These are phyloP conservation scores for Curvularia verruculosa DNA, from an alignment of 2,329 filamentous ascomycete genomes.

Conservation along the genomic window DNA sequence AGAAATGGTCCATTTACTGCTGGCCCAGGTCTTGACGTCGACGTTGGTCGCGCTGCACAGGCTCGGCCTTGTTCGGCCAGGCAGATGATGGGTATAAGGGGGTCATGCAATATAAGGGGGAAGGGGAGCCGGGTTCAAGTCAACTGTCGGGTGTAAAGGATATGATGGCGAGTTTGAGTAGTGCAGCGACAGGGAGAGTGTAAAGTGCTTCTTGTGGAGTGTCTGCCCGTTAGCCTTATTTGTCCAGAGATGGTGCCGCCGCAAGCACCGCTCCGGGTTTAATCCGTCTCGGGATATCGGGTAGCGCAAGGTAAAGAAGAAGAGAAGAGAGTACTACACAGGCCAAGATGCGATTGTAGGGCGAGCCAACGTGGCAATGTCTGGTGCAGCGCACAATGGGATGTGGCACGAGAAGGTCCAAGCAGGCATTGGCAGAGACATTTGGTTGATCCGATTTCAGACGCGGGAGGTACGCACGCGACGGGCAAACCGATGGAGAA, in stretches of 20 bases:
- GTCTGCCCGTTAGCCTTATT: conserved; percentile 21
- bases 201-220: conserved; percentile 16
- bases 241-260: conserved; percentile 15
- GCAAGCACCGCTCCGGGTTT: conserved; percentile 16
- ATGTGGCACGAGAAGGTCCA: conserved; percentile 1
- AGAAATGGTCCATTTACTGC: not conserved
- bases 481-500: conserved; percentile 13
- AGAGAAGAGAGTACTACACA: conserved; percentile 1
- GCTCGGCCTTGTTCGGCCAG: not conserved
- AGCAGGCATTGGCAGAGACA: not conserved
- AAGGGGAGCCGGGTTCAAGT: not conserved
- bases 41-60: not conserved
- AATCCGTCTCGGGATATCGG: conserved; percentile 15
- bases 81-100: not conserved
- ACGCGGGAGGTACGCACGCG: conserved; percentile 14
- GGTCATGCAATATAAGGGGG: not conserved
- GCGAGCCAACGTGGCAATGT: not conserved
- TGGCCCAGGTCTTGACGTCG: not conserved
- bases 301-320: conserved; percentile 18
- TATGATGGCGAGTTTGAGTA: conserved; percentile 12
- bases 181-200: conserved; percentile 2
- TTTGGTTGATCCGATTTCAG: not conserved
- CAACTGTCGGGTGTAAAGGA: conserved; percentile 3
- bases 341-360: not conserved
- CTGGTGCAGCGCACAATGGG: not conserved